Percentiles rank a stretch among this genome's conserved stretches.
Conservation (phyloP, 108 stramenopile genomes). For the Fistulifera pelliculosa region DNA sequence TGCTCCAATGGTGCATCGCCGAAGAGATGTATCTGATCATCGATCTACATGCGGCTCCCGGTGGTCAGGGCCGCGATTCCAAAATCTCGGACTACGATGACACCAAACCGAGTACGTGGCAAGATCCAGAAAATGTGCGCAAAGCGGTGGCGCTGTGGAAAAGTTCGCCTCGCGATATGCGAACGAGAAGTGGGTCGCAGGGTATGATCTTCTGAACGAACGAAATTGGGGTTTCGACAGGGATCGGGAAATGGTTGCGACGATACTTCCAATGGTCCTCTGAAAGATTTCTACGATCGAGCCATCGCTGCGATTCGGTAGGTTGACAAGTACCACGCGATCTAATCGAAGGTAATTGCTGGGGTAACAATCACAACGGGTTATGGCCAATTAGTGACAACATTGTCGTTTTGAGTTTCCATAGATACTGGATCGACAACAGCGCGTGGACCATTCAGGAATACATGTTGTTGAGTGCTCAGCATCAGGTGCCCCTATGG, state of each 20-base stretch:
- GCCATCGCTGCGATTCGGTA: background rate
- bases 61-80: conserved; percentile 2
- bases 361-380: conserved; percentile 2
- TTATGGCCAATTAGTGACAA: background rate
- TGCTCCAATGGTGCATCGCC: background rate
- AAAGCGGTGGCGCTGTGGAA: background rate
- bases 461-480: background rate
- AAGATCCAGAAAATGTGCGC: conserved; percentile 2
- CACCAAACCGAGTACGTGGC: background rate
- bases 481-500: conserved; percentile 1
- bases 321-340: background rate
- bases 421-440: conserved; percentile 4
- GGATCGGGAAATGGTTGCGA: background rate
- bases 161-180: background rate
- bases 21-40: background rate
- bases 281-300: conserved; percentile 1
- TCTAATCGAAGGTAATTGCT: conserved; percentile 1
- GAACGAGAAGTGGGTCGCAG: background rate
- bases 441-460: background rate
- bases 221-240: background rate
- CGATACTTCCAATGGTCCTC: background rate
- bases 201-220: background rate
- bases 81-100: background rate
- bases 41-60: conserved; percentile 1
- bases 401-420: background rate